Evolutionary conservation across 371 early-diverging fungal species (phyloP).

Genomic region (Rhizopus sp.): DNA sequence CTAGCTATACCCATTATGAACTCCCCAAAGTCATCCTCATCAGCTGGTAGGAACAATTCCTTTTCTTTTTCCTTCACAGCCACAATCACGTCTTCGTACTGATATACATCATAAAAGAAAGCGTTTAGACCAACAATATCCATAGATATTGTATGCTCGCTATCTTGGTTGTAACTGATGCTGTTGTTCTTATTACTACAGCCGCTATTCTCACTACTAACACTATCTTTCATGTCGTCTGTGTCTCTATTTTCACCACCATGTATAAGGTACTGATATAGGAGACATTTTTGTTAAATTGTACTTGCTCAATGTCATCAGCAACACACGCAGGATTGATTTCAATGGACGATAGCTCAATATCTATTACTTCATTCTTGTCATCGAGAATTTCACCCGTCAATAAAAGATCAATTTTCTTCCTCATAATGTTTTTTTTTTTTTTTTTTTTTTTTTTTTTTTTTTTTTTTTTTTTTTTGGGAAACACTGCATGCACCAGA

Average conservation of each 20-base stretch:
- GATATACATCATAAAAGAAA: conserved; percentile 5
- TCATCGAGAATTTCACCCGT: conserved; percentile 7
- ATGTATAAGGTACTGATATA: no score
- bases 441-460: no score
- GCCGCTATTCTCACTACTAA: no score
- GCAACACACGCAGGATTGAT: conserved; percentile 4
- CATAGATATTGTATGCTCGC: not conserved
- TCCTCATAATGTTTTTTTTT: no score
- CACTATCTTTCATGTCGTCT: conserved; percentile 7
- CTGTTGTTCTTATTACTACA: no score
- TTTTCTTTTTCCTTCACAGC: conserved; percentile 8
- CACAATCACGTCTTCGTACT: conserved; percentile 6
- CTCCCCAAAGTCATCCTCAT: conserved; percentile 7
- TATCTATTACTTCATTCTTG: conserved; percentile 6
- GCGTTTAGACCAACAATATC: no score
- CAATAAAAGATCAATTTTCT: conserved; percentile 7
- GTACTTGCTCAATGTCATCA: conserved; percentile 7
- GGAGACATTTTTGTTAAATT: conserved; percentile 8
- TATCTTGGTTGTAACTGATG: not conserved
- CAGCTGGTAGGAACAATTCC: not conserved
- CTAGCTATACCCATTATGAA: conserved; percentile 3
- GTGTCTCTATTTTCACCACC: no score
- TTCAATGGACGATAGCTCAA: conserved; percentile 7
- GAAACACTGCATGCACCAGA: no score
- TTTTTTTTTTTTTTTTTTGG: no score